phyloP scores from a whole-genome alignment of 768 basidiomycete genomes.

The Tubosaeta sp. region DNA sequence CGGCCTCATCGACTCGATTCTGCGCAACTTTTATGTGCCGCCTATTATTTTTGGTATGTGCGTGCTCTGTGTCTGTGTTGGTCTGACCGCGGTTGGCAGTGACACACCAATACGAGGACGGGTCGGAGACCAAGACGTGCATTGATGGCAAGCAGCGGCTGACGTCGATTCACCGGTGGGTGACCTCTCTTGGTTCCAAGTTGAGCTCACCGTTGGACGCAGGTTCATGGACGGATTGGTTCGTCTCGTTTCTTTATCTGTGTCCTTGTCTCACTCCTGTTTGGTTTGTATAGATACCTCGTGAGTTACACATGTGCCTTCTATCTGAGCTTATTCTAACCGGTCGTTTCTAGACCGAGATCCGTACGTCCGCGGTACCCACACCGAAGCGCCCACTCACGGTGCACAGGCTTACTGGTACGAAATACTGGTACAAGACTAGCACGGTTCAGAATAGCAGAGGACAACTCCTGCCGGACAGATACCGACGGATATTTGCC shows the following conservation, averaged over 20 bases:
- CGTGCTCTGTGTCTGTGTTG: neutral
- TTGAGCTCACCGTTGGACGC: neutral
- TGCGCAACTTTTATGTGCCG: conserved; percentile 77
- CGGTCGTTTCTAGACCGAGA: conserved; percentile 34
- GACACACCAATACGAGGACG: conserved; percentile 52
- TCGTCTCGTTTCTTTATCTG: conserved; percentile 24
- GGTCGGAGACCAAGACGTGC: conserved; percentile 60
- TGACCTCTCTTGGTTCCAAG: neutral
- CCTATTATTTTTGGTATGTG: conserved; percentile 70
- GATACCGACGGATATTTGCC: conserved; percentile 54
- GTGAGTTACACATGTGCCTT: conserved; percentile 31
- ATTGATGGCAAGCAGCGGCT: conserved; percentile 82
- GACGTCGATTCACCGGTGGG: conserved; percentile 68
- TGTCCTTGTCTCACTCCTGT: conserved; percentile 2
- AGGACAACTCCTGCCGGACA: conserved; percentile 45
- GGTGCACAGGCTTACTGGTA: conserved; percentile 18
- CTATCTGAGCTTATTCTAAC: neutral
- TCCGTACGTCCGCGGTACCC: conserved; percentile 34
- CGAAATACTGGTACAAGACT: conserved; percentile 52
- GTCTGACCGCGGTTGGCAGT: conserved; percentile 31
- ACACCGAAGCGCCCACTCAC: neutral
- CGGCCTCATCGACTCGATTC: conserved; percentile 71
- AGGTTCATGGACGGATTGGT: conserved; percentile 73
- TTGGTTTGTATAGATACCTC: conserved; percentile 46
- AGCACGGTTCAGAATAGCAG: conserved; percentile 8